phyloP scores from a whole-genome alignment of 352 stramenopile species.

The Globisporangium megalacanthum region DNA sequence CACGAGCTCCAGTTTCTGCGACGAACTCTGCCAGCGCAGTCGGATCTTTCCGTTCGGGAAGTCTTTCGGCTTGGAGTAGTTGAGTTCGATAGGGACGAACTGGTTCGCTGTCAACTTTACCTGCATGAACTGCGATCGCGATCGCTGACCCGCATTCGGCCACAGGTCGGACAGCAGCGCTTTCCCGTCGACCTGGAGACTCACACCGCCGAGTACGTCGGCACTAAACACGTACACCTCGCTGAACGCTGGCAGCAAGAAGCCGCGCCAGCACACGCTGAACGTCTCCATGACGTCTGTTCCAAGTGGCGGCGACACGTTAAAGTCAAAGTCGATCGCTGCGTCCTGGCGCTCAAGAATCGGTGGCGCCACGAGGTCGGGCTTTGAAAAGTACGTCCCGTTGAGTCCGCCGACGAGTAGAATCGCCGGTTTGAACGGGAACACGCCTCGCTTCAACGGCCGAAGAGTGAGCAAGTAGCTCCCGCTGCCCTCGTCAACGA shows the following conservation, averaged over 20 bases:
- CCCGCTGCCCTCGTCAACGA: slow-evolving; percentile 29
- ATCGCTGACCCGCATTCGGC: slow-evolving; percentile 13
- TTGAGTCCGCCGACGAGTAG: slow-evolving; percentile 53
- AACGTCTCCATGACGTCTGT: slow-evolving; percentile 43
- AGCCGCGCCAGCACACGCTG: slow-evolving; percentile 54
- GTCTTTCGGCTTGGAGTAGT: slow-evolving; percentile 38
- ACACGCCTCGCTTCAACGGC: slow-evolving; percentile 15
- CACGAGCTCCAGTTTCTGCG: slow-evolving; percentile 35
- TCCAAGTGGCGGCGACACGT: slow-evolving; percentile 20
- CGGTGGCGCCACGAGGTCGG: slow-evolving; percentile 20
- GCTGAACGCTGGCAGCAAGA: slow-evolving; percentile 35
- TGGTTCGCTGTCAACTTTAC: slow-evolving; percentile 25
- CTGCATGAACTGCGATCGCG: slow-evolving; percentile 8
- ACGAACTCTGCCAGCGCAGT: slow-evolving; percentile 54
- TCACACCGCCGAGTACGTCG: slow-evolving; percentile 25
- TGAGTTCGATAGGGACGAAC: slow-evolving; percentile 39
- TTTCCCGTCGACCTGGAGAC: slow-evolving; percentile 20
- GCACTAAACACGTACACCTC: slow-evolving; percentile 56
- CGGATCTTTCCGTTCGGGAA: slow-evolving; percentile 28
- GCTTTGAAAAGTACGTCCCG: slow-evolving; percentile 36
- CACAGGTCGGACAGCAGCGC: slow-evolving; percentile 16
- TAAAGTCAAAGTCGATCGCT: slow-evolving; percentile 46
- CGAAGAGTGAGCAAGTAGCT: slow-evolving; percentile 35
- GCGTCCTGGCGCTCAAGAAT: slow-evolving; percentile 29
- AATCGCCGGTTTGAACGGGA: slow-evolving; percentile 42